A percentile compares a stretch with the other conserved stretches of the same genome.
phyloP scores from a whole-genome alignment of 495 filamentous ascomycete species.

The Mytilinidion resinicola region DNA sequence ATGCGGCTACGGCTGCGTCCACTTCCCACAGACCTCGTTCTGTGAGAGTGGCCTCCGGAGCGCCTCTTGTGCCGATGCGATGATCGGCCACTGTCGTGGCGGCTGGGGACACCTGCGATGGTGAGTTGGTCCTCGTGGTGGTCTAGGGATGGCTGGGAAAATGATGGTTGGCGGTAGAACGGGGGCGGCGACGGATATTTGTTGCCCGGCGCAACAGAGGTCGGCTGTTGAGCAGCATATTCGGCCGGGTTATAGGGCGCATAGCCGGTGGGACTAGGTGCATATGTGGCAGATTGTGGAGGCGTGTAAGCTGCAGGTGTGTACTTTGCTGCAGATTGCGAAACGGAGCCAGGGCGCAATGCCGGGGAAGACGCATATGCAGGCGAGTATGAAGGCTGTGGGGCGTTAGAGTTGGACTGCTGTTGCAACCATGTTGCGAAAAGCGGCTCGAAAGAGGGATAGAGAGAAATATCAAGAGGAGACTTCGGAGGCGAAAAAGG shows the following conservation, averaged over 20 bases:
- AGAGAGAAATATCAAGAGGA: slow-evolving; percentile 16
- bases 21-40: slow-evolving; percentile 26
- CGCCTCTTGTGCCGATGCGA: slow-evolving; percentile 16
- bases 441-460: slow-evolving; percentile 25
- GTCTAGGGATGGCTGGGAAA: slow-evolving; percentile 22
- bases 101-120: neutral
- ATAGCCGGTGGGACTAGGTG: slow-evolving; percentile 2
- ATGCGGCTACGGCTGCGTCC: slow-evolving; percentile 19
- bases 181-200: slow-evolving; percentile 19
- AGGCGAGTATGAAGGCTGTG: slow-evolving; percentile 8
- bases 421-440: slow-evolving; percentile 10
- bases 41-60: slow-evolving; percentile 12
- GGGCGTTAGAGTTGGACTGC: slow-evolving; percentile 19
- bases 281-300: neutral
- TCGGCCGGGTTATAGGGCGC: slow-evolving; percentile 12
- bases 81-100: slow-evolving; percentile 15
- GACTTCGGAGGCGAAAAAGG: slow-evolving; percentile 6
- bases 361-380: neutral
- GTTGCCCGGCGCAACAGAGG: slow-evolving; percentile 5
- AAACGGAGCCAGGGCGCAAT: neutral
- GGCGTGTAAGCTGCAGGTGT: slow-evolving; percentile 10
- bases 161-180: slow-evolving; percentile 25
- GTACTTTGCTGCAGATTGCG: slow-evolving; percentile 13
- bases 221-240: slow-evolving; percentile 10
- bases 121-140: slow-evolving; percentile 1